Conservation (phyloP, 306 rosid species). For the Lagenaria siceraria region DNA sequence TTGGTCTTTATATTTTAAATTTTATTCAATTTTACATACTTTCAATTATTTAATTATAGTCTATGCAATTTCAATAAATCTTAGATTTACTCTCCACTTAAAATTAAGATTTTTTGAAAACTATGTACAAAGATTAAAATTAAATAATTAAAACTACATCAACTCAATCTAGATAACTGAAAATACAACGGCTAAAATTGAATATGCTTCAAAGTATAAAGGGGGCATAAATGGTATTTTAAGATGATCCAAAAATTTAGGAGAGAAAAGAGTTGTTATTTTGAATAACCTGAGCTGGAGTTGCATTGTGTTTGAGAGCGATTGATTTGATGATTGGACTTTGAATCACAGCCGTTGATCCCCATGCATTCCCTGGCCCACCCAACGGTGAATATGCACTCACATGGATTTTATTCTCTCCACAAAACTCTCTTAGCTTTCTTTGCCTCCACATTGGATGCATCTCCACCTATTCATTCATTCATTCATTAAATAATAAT, state of each 20-base stretch:
- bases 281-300: conserved; percentile 56
- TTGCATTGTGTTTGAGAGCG: conserved; percentile 47
- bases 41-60: too few relatives aligned
- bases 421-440: conserved; percentile 46
- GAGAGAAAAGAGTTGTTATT: too few relatives aligned
- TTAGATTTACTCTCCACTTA: too few relatives aligned
- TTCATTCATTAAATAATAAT: not conserved
- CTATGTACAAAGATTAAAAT: too few relatives aligned
- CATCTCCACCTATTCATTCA: conserved; percentile 56
- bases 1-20: too few relatives aligned
- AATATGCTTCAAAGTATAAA: too few relatives aligned
- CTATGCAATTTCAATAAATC: too few relatives aligned
- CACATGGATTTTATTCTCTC: conserved; percentile 50
- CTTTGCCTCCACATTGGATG: conserved; percentile 89
- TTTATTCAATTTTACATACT: too few relatives aligned
- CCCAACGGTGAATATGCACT: conserved; percentile 92
- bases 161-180: not conserved
- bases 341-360: conserved; percentile 61
- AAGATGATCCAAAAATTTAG: too few relatives aligned
- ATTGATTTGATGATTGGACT: conserved; percentile 47
- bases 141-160: not conserved
- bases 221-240: too few relatives aligned
- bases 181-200: not conserved
- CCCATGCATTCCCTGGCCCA: conserved; percentile 89
- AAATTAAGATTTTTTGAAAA: too few relatives aligned